phyloP scores from a whole-genome alignment of 1,284 basidiomycete species.

The Mycosarcoma maydis region DNA sequence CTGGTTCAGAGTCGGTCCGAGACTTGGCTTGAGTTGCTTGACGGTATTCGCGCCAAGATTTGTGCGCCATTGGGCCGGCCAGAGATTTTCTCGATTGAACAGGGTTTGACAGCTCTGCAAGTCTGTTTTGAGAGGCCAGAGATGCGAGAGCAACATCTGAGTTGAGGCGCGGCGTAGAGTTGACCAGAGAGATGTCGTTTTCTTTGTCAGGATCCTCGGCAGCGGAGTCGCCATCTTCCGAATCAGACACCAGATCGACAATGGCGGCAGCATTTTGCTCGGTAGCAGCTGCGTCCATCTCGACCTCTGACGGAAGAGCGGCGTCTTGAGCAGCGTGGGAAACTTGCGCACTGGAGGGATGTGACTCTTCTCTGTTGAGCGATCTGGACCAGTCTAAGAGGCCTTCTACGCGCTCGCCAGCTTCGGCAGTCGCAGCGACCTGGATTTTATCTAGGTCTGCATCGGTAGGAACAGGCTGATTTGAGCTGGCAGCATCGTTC shows the following conservation, averaged over 20 bases:
- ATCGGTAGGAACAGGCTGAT: slow-evolving; percentile 11
- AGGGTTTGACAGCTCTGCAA: background rate
- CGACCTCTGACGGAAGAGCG: background rate
- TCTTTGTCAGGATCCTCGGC: slow-evolving; percentile 41
- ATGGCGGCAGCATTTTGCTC: background rate
- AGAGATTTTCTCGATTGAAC: slow-evolving; percentile 14
- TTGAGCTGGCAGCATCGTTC: background rate
- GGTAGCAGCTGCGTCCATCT: background rate
- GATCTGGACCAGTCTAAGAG: slow-evolving; percentile 15
- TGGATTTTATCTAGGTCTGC: slow-evolving; percentile 31
- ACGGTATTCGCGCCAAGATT: background rate
- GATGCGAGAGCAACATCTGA: slow-evolving; percentile 5
- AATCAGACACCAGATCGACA: slow-evolving; percentile 26
- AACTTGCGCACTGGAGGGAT: background rate
- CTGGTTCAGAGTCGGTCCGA: background rate
- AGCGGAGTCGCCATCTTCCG: slow-evolving; percentile 12
- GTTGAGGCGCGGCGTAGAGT: slow-evolving; percentile 14
- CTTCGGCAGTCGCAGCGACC: slow-evolving; percentile 11
- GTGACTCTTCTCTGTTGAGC: slow-evolving; percentile 2
- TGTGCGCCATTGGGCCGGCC: slow-evolving; percentile 10
- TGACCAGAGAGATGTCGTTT: slow-evolving; percentile 30
- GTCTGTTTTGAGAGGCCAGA: background rate
- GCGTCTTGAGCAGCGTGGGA: background rate
- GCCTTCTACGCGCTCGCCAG: slow-evolving; percentile 24
- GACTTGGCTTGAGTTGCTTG: background rate